phyloP scores from a whole-genome alignment of 2,329 filamentous ascomycete genomes.

The Alternaria dauci region DNA sequence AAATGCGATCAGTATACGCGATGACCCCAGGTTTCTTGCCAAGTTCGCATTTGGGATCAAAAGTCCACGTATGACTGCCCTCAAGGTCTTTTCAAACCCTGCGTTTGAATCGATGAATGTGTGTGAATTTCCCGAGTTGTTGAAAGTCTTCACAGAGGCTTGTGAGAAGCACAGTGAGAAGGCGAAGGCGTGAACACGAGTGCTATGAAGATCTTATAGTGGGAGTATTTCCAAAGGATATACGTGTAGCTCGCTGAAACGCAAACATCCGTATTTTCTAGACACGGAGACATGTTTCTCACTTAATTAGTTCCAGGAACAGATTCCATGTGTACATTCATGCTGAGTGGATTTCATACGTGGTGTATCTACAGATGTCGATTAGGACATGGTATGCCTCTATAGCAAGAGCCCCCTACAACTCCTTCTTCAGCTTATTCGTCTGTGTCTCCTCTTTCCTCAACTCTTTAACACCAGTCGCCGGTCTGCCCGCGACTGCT shows the following conservation, averaged over 20 bases:
- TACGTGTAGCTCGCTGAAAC: not conserved
- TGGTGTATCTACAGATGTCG: slow-evolving; percentile 5
- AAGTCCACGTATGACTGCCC: slow-evolving; percentile 62
- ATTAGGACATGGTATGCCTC: not conserved
- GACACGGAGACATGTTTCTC: too few species aligned
- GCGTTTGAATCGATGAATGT: slow-evolving; percentile 65
- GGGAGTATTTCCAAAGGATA: not conserved
- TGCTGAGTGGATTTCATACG: slow-evolving; percentile 8
- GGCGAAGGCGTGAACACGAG: not conserved
- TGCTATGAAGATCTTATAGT: not conserved
- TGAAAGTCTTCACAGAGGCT: slow-evolving; percentile 24
- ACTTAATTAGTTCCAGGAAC: not conserved
- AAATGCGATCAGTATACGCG: slow-evolving; percentile 55
- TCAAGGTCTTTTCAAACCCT: slow-evolving; percentile 57
- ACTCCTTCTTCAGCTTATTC: slow-evolving; percentile 48
- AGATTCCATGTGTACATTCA: slow-evolving; percentile 5
- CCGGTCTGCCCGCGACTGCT: slow-evolving; percentile 59
- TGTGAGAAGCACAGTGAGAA: slow-evolving; percentile 7
- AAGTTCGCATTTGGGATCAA: slow-evolving; percentile 69
- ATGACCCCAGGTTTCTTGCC: slow-evolving; percentile 68
- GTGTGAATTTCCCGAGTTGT: slow-evolving; percentile 59
- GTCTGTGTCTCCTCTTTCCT: slow-evolving; percentile 45
- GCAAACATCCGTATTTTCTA: not conserved
- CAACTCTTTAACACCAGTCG: slow-evolving; percentile 50
- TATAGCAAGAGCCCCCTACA: slow-evolving; percentile 29